A percentile compares a stretch with the other conserved stretches of the same genome.
Conservation (phyloP, 2,329 filamentous ascomycete species). For the Bipolaris sorokiniana region DNA sequence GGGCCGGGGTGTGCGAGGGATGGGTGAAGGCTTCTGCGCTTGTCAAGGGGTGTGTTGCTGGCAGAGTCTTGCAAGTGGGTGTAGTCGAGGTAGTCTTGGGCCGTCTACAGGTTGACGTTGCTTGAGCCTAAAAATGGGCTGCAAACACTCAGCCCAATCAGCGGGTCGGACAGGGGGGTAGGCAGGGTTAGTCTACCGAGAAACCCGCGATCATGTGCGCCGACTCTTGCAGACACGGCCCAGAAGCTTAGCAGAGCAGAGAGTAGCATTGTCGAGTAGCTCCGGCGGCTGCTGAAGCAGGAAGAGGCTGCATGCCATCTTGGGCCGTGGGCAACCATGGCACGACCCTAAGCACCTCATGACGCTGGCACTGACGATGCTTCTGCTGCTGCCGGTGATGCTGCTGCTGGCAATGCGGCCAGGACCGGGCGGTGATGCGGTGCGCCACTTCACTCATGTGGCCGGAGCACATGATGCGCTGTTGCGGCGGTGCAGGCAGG, state of each 20-base stretch:
- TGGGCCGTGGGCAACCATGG: conserved; percentile 15
- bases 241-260: conserved; percentile 28
- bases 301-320: conserved; percentile 21
- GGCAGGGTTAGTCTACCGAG: conserved; percentile 34
- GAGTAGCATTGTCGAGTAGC: conserved; percentile 38
- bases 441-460: conserved; percentile 26
- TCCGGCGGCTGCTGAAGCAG: conserved; percentile 46
- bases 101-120: conserved; percentile 48
- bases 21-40: conserved; percentile 26
- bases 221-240: conserved; percentile 31
- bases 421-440: not conserved
- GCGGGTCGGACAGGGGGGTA: conserved; percentile 36
- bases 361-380: conserved; percentile 14
- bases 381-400: not conserved
- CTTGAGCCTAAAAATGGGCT: conserved; percentile 47
- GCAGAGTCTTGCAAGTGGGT: conserved; percentile 35
- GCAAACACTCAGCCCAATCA: conserved; percentile 44
- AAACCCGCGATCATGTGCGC: conserved; percentile 41
- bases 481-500: conserved; percentile 35
- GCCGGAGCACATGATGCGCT: conserved; percentile 16
- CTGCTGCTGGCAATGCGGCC: not conserved
- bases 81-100: conserved; percentile 44
- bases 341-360: not conserved
- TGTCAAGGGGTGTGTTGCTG: conserved; percentile 33
- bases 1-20: conserved; percentile 30